phyloP scores from a whole-genome alignment of 139 green algal species.

The Trebouxia sp. region DNA sequence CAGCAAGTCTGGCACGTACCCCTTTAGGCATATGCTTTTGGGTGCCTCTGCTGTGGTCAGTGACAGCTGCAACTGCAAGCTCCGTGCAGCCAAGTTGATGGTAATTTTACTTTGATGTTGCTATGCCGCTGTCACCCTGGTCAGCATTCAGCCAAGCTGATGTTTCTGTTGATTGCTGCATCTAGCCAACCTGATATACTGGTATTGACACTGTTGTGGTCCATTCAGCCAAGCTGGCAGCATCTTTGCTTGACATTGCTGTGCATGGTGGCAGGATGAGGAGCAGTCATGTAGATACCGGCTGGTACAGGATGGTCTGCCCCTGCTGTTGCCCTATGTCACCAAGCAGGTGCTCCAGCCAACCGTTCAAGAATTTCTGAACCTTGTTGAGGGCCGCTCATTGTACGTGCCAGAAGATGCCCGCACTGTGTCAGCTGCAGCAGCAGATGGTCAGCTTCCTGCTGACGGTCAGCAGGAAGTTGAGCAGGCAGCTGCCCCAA shows the following conservation, averaged over 20 bases:
- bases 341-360: conserved; percentile 67
- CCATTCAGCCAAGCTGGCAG: not conserved
- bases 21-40: too few species aligned
- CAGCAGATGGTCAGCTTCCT: not conserved
- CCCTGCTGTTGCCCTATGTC: conserved; percentile 77
- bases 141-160: too few species aligned
- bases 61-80: too few species aligned
- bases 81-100: too few species aligned
- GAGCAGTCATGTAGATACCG: conserved; percentile 76
- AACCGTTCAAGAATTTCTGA: conserved; percentile 57
- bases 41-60: too few species aligned
- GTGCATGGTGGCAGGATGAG: conserved; percentile 42
- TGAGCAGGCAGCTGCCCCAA: not conserved
- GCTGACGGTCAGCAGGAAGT: not conserved
- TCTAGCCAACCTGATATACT: too few species aligned
- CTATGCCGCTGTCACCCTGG: too few species aligned
- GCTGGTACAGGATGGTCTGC: conserved; percentile 86
- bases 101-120: too few species aligned
- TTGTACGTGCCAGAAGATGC: conserved; percentile 41
- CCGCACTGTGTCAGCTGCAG: not conserved
- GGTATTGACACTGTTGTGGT: not conserved
- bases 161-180: too few species aligned
- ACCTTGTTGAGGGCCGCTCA: conserved; percentile 54
- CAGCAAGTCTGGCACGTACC: too few species aligned
- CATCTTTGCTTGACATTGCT: not conserved